Conservation (phyloP, 345 rosid genomes). For the Syzygium jambos region DNA sequence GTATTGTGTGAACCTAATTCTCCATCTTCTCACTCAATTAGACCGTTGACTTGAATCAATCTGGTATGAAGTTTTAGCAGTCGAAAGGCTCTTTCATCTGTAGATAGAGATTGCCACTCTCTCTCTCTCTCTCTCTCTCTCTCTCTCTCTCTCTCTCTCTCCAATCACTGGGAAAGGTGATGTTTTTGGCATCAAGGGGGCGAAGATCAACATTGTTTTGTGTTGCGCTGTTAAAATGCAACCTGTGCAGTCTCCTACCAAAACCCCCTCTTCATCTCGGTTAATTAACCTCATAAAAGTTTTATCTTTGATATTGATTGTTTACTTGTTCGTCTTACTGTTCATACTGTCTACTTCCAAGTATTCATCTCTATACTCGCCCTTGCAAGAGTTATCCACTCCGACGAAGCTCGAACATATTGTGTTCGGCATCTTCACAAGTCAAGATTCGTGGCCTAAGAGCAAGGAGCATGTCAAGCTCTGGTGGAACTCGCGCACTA, state of each 20-base stretch:
- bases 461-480: slow-evolving; percentile 53
- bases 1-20: not conserved
- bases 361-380: slow-evolving; percentile 6
- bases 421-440: slow-evolving; percentile 68
- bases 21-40: not conserved
- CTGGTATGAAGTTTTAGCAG: not conserved
- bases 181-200: not conserved
- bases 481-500: slow-evolving; percentile 61
- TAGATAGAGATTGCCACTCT: not conserved
- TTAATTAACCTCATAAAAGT: slow-evolving; percentile 24
- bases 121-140: not conserved
- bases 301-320: slow-evolving; percentile 26
- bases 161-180: not conserved
- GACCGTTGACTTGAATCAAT: not conserved
- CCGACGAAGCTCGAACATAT: slow-evolving; percentile 41
- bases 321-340: slow-evolving; percentile 36
- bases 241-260: slow-evolving; percentile 12
- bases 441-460: slow-evolving; percentile 36
- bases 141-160: not conserved
- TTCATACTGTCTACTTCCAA: slow-evolving; percentile 30
- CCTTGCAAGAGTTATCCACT: slow-evolving; percentile 10
- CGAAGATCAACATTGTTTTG: not conserved
- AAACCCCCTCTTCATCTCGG: slow-evolving; percentile 23
- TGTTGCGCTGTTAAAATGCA: slow-evolving; percentile 20
- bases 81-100: not conserved